phyloP scores from a whole-genome alignment of 31 red algal genomes.

The Endocladia muricata region DNA sequence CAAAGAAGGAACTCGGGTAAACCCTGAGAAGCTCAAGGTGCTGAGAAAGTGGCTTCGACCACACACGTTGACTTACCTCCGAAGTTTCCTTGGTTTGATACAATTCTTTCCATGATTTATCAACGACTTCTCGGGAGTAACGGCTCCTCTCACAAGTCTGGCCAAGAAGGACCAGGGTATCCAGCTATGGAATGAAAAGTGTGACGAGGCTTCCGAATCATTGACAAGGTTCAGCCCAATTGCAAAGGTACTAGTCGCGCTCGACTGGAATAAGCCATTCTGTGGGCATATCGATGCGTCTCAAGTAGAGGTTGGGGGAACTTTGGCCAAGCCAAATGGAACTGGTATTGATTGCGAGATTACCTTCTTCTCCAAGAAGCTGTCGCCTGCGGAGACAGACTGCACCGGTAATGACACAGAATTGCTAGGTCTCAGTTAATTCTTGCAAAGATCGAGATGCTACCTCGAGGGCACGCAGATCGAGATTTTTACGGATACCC shows the following conservation, averaged over 20 bases:
- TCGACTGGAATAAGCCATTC: not conserved
- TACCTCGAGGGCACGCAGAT: not conserved
- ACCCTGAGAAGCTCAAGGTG: not conserved
- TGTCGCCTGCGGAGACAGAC: not conserved
- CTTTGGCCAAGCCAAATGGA: not conserved
- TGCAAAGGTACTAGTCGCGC: not conserved
- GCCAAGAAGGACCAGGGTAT: not conserved
- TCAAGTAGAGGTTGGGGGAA: not conserved
- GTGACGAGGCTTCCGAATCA: not conserved
- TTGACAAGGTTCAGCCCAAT: too few relatives aligned
- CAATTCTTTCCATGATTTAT: not conserved
- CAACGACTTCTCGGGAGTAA: not conserved
- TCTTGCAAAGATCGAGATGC: not conserved
- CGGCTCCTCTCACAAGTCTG: not conserved
- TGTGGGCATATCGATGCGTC: not conserved
- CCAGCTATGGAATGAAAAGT: not conserved
- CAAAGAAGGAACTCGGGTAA: not conserved
- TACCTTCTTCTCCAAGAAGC: not conserved
- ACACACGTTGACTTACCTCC: not conserved
- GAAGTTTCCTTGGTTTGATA: not conserved
- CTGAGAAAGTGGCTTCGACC: not conserved
- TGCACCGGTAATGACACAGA: slow-evolving; percentile 1
- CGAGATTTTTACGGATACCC: slow-evolving; percentile 2
- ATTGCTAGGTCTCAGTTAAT: not conserved
- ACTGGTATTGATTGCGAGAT: not conserved